Evolutionary conservation across 140 eudicot species (phyloP), one percentile per base, ranked within the genome.

Genomic region (Cichorium intybus): DNA sequence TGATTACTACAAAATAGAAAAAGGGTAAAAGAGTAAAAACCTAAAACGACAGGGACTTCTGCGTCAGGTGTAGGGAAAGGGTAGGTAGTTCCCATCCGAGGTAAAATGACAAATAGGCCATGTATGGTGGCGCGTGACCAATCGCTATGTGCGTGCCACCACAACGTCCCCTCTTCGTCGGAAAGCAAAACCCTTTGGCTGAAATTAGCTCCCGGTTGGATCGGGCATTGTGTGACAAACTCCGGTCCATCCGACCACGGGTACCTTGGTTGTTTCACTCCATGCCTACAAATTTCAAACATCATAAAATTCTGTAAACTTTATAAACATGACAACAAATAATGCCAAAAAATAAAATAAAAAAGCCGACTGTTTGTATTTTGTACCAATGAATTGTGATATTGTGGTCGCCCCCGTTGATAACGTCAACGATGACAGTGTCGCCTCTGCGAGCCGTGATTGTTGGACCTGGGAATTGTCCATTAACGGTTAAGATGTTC

Each of bases 141-240:
- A 15, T 84, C 87, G 20, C 84, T 84, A 21, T 87, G 95, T 3
- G 95, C 95, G 45, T 87, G 95, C 95, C 95, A 87, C 96, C 96
- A 87, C 9, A 87, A n/a, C 0, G 96, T 87, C 31, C 96, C 96
- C 58, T 81, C 89, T 64, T 87, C 92, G 0, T 74, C 81, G 0
- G 84, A 73, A 0, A 82, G 62, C 4, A 81, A 64, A 6, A 87
- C 67, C 60, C 17, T 64, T 55, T 87, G 91, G 52, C 68, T 87
- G 21, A 84, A 87, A 7, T 31, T 84, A 12, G 54, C 66, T 0
- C 93, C 93, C 2, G 96, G 92, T 41, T 75, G 65, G 47, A 87
- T 84, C 3, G 96, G 93, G 46, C 96, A 87, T 26, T 87, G 96
- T 2, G 87, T 87, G 10, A 87, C 75, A 29, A 52, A 84, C 47